A percentile compares a stretch with the other conserved stretches of the same genome.
These are phyloP conservation scores for Neofusicoccum parvum DNA, from an alignment of 2,329 filamentous ascomycete species.

Conservation along the genomic window DNA sequence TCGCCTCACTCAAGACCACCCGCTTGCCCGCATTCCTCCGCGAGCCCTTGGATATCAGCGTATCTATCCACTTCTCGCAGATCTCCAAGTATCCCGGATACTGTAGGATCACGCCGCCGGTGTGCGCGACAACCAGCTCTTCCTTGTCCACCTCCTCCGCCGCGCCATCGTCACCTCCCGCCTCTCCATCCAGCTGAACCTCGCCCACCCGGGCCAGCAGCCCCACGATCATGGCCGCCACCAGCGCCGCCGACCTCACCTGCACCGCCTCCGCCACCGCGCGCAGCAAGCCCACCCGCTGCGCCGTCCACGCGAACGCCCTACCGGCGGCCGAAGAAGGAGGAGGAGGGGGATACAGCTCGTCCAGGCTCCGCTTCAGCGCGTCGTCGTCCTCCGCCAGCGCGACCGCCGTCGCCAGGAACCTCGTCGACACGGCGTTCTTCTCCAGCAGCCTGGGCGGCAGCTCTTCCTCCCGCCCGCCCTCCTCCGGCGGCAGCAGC, in stretches of 20 bases:
- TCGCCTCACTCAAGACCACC: slow-evolving; percentile 55
- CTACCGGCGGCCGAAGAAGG: slow-evolving; percentile 35
- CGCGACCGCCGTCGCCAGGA: slow-evolving; percentile 70
- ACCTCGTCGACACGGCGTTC: slow-evolving; percentile 71
- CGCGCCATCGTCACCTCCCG: slow-evolving; percentile 15
- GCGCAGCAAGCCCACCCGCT: slow-evolving; percentile 62
- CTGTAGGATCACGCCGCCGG: slow-evolving; percentile 77
- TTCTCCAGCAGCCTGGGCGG: slow-evolving; percentile 58
- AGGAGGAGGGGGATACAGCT: slow-evolving; percentile 39
- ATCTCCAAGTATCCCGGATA: slow-evolving; percentile 73
- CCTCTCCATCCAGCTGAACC: slow-evolving; percentile 46
- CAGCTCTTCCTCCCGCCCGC: slow-evolving; percentile 36
- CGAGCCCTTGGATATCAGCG: slow-evolving; percentile 50
- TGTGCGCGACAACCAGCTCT: slow-evolving; percentile 76
- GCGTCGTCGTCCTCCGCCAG: slow-evolving; percentile 22
- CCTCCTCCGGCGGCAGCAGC: slow-evolving; percentile 46
- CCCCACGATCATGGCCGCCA: slow-evolving; percentile 72
- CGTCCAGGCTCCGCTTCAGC: not conserved
- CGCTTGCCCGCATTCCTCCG: slow-evolving; percentile 42
- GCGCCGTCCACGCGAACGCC: slow-evolving; percentile 63
- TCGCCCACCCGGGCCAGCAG: slow-evolving; percentile 71
- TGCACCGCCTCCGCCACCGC: slow-evolving; percentile 72
- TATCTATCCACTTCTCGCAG: slow-evolving; percentile 69
- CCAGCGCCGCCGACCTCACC: slow-evolving; percentile 70
- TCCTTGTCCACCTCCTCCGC: slow-evolving; percentile 49